Base-by-base conservation (phyloP, 1,139 yeast species). In the Protomyces arabidopsidicola region DNA sequence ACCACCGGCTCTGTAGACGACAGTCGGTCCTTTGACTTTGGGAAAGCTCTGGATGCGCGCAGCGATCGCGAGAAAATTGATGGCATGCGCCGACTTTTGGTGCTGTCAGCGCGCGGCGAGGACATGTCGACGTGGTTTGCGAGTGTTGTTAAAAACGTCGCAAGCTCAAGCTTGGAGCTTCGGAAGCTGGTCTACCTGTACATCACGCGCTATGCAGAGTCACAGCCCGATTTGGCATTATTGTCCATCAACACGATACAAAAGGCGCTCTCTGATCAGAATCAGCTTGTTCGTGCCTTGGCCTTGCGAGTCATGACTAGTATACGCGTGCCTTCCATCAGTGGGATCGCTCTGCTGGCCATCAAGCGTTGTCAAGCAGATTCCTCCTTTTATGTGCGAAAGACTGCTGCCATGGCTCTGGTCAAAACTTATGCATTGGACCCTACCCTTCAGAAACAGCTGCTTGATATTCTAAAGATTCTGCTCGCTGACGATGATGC, bases 221-320 rank as follows among this genome's bases (percentile, higher is more conserved):
- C 81, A 58, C 93, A 90, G 70, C 97, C 95, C 3, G 96, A 91
- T 73, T 81, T 90, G 18, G 95, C 98, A 0, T 79, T 95, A 38
- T 78, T 95, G 59, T 85, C 97, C 0, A 88, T 95, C 70, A 95
- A 95, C 75, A 88, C 97, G 0, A 88, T 95, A 56, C 98, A 95
- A 73, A 90, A 88, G 73, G 81, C 89, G 1, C 76, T 93, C 51
- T 79, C 81, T 27, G 96, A 90, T 71, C 83, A 84, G 68, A 82
- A 81, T 66, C 87, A 95, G 0, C 80, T 82, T 14, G 78, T 81
- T 20, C 78, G 98, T 68, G 83, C 95, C 1, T 77, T 87, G 65
- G 87, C 96, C 0, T 81, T 95, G 58, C 81, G 93, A 63, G 86
- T 91, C 8, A 80, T 95, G 71, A 84, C 95, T 1, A 90, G 93